These are phyloP conservation scores for Wickerhamiella azymoides DNA, from an alignment of 805 yeast genomes.

Conservation along the genomic window DNA sequence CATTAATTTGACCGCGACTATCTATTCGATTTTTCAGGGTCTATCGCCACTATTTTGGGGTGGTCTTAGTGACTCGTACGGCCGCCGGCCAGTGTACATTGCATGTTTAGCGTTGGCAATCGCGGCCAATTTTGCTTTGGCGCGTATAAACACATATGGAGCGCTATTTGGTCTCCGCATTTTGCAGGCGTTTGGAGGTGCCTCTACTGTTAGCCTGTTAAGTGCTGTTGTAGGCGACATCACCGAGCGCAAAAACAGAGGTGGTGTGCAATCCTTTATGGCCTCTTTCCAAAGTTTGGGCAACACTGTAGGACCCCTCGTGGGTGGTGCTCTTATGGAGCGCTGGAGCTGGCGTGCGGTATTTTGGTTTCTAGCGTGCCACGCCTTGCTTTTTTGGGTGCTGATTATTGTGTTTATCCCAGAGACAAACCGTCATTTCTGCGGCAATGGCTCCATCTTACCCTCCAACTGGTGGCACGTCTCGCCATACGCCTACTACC, in stretches of 20 bases:
- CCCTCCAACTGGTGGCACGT: conserved; percentile 24
- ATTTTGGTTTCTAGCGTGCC: conserved; percentile 53
- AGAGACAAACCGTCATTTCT: conserved; percentile 59
- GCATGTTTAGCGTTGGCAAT: conserved; percentile 41
- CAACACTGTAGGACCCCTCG: conserved; percentile 65
- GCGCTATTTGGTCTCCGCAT: conserved; percentile 53
- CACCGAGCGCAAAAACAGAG: conserved; percentile 51
- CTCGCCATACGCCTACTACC: conserved; percentile 18
- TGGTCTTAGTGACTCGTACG: conserved; percentile 52
- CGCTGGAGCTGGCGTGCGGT: conserved; percentile 52
- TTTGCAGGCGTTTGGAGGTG: conserved; percentile 63
- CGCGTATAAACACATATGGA: conserved; percentile 43
- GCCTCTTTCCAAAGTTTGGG: conserved; percentile 57
- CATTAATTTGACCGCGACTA: conserved; percentile 60
- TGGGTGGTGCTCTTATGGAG: conserved; percentile 38
- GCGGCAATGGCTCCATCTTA: conserved; percentile 56
- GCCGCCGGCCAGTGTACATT: conserved; percentile 57
- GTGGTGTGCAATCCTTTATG: conserved; percentile 52
- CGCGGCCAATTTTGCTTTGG: conserved; percentile 53
- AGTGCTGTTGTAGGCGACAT: conserved; percentile 66
- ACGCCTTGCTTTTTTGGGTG: conserved; percentile 35
- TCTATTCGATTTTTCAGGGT: conserved; percentile 66
- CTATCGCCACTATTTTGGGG: conserved; percentile 58
- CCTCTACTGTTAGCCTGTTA: conserved; percentile 59
- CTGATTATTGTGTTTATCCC: conserved; percentile 37